Base-by-base conservation (phyloP, 805 yeast genomes). In the Wickerhamomyces kurtzmanii region DNA sequence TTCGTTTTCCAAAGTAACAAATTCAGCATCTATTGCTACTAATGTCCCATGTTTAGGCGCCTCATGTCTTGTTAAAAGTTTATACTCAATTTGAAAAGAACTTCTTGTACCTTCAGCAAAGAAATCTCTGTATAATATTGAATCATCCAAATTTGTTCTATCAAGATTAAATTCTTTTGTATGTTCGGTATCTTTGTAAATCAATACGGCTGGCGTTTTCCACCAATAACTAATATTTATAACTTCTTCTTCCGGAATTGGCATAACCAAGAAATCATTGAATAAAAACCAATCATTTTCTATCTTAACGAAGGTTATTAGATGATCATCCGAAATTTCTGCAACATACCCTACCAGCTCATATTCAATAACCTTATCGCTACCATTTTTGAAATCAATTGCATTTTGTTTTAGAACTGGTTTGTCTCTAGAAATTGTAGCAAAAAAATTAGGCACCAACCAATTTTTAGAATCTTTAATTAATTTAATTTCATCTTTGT, bases 11-110 rank as follows among this genome's bases (percentile, higher is more conserved):
- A 87, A 50, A 17, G 76, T 69, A 3, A 91, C 97, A 62, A 93
- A 91, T 52, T 91, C 99, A 0, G 99, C 96, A 60, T 91, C 99
- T 32, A 91, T 79, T 0, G 97, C 98, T 12, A 89, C 76, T 22
- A 86, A 50, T 1, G 83, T 62, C 0, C 95, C 95, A 0, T 75
- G 66, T 13, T 46, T 45, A 1, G 96, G 96, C 0, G 84, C 82
- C 41, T 81, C 87, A 26, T 66, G 63, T 19, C 56, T 55, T 0
- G 85, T 73, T 32, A 84, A 55, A n/a, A 81, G 57, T 39, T 72
- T 68, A 46, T 81, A 83, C 37, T 84, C 89, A 29, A 68, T 59
- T 24, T 60, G 63, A 31, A 65, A 62, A 1, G 64, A 68, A 29
- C 71, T 72, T 34, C 86, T 60, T 5, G 73, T 70, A 1, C 78